Evolutionary conservation across 352 stramenopile species (phyloP).

Genomic region (Elongisporangium prolatum): DNA sequence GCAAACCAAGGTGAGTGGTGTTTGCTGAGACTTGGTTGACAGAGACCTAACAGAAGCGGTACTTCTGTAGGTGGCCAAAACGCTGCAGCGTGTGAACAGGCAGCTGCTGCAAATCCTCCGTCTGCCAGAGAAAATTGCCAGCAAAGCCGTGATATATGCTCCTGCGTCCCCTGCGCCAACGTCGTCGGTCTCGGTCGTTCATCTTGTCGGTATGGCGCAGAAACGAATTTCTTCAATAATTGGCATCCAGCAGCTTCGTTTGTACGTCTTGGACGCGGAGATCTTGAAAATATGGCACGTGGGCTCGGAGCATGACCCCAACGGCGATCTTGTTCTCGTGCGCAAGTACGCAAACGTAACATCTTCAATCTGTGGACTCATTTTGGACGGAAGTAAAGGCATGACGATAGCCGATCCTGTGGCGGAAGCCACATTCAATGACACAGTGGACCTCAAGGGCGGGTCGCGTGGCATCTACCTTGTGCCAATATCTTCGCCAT

Average conservation of each 20-base stretch:
- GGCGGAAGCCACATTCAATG: slow-evolving; percentile 56
- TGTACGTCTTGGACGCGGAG: slow-evolving; percentile 57
- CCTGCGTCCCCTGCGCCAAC: neutral
- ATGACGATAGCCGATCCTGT: slow-evolving; percentile 11
- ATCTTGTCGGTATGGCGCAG: slow-evolving; percentile 49
- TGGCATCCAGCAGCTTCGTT: slow-evolving; percentile 54
- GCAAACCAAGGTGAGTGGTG: slow-evolving; percentile 28
- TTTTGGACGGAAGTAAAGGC: slow-evolving; percentile 20
- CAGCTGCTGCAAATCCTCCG: slow-evolving; percentile 50
- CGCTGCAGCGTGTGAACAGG: slow-evolving; percentile 52
- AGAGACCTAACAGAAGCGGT: neutral
- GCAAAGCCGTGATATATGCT: slow-evolving; percentile 12
- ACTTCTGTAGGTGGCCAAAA: slow-evolving; percentile 22
- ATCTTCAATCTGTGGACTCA: slow-evolving; percentile 52
- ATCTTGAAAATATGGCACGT: slow-evolving; percentile 52
- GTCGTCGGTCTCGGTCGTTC: slow-evolving; percentile 24
- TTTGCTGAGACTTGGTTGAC: neutral
- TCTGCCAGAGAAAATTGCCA: slow-evolving; percentile 40
- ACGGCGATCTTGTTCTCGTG: slow-evolving; percentile 19
- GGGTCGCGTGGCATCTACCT: slow-evolving; percentile 57
- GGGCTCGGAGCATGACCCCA: slow-evolving; percentile 16
- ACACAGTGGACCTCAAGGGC: slow-evolving; percentile 60
- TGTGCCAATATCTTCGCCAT: slow-evolving; percentile 46
- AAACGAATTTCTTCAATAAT: slow-evolving; percentile 53
- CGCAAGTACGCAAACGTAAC: slow-evolving; percentile 57